Conservation (phyloP, 2,329 filamentous ascomycete genomes). For the Penicillium sp. region DNA sequence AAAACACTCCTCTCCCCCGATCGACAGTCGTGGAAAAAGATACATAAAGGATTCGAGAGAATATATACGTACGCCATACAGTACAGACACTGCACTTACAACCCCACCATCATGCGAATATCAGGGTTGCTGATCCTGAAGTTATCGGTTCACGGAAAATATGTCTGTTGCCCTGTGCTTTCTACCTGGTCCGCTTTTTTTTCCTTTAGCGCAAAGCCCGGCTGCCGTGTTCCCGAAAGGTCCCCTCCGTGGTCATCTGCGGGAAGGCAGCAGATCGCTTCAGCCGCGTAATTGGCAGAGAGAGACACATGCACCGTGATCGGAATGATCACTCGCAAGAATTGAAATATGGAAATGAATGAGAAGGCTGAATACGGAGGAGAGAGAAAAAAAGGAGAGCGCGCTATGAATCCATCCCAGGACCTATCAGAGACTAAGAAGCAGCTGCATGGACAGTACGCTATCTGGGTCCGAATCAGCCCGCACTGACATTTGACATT, state of each 20-base stretch:
- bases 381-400: constrained; percentile 2
- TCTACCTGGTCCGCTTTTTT: constrained; percentile 19
- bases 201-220: constrained; percentile 1
- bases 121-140: constrained; percentile 7
- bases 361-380: neutral
- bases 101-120: neutral
- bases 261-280: neutral
- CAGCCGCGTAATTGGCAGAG: constrained; percentile 1
- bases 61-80: no score
- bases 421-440: constrained; percentile 9
- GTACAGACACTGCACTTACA: neutral
- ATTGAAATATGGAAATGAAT: neutral
- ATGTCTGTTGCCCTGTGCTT: constrained; percentile 19
- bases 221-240: neutral
- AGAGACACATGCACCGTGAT: neutral
- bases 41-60: neutral
- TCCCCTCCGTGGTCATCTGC: constrained; percentile 4
- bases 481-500: constrained; percentile 32
- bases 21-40: neutral
- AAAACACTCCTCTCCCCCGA: neutral
- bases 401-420: constrained; percentile 9
- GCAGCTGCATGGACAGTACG: constrained; percentile 7
- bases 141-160: neutral
- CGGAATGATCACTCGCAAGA: neutral
- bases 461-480: constrained; percentile 19